phyloP scores from a whole-genome alignment of 345 rosid species.

The Melastoma malabathricum region DNA sequence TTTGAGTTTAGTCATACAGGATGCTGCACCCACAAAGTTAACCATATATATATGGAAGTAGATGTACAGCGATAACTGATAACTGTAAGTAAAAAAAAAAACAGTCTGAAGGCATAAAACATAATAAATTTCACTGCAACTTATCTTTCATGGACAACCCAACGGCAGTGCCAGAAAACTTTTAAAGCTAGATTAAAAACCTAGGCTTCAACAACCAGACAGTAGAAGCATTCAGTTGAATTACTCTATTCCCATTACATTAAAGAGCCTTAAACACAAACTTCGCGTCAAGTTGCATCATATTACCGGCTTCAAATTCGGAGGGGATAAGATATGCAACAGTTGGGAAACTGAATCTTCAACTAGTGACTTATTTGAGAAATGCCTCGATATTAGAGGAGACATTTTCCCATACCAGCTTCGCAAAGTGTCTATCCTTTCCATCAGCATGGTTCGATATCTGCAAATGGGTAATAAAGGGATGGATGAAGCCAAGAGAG shows the following conservation, averaged over 20 bases:
- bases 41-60: no score
- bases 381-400: slow-evolving; percentile 74
- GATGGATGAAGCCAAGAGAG: slow-evolving; percentile 9
- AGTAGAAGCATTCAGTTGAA: no score
- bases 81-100: no score
- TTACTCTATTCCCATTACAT: not conserved
- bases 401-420: slow-evolving; percentile 66
- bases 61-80: no score
- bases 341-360: slow-evolving; percentile 68
- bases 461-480: slow-evolving; percentile 29
- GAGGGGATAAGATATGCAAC: slow-evolving; percentile 72
- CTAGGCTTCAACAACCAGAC: no score
- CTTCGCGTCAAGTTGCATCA: slow-evolving; percentile 3
- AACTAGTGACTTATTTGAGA: slow-evolving; percentile 50
- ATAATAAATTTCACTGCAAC: no score
- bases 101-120: no score
- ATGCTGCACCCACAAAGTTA: no score
- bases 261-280: not conserved
- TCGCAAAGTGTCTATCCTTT: slow-evolving; percentile 49
- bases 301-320: slow-evolving; percentile 70
- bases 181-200: no score
- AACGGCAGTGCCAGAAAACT: no score
- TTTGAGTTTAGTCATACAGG: no score
- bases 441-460: slow-evolving; percentile 49
- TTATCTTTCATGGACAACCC: no score